Percentiles rank a stretch among this genome's conserved stretches.
phyloP scores from a whole-genome alignment of 495 filamentous ascomycete species.

The Podospora comata region DNA sequence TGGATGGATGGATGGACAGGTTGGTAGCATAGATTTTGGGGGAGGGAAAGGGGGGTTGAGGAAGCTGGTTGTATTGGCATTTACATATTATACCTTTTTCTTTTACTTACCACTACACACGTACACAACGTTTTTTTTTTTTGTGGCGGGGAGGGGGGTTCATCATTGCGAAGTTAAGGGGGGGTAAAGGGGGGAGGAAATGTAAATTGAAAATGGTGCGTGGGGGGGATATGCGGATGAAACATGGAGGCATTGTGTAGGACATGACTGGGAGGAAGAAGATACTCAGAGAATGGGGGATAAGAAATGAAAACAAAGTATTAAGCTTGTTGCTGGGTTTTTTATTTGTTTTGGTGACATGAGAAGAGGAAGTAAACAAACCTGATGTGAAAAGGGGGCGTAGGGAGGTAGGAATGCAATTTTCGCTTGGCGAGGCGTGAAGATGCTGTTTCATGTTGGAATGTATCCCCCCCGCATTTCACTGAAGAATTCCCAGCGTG shows the following conservation, averaged over 20 bases:
- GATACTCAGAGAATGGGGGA: too few relatives aligned
- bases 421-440: not conserved
- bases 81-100: slow-evolving; percentile 13
- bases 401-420: not conserved
- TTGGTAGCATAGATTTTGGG: slow-evolving; percentile 25
- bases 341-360: not conserved
- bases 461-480: not conserved
- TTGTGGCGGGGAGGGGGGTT: not conserved
- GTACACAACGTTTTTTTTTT: not conserved
- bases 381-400: not conserved
- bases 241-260: too few relatives aligned
- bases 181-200: not conserved
- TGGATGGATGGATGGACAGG: too few relatives aligned
- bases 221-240: too few relatives aligned
- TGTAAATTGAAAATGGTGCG: not conserved
- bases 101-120: not conserved
- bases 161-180: slow-evolving; percentile 7
- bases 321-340: not conserved
- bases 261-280: too few relatives aligned
- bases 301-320: not conserved
- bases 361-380: not conserved
- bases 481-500: not conserved
- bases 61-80: slow-evolving; percentile 24
- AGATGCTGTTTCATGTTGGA: not conserved
- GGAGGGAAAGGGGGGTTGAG: slow-evolving; percentile 4